These are phyloP conservation scores for Komagataea norvegica DNA, from an alignment of 1,139 yeast species.

Conservation along the genomic window DNA sequence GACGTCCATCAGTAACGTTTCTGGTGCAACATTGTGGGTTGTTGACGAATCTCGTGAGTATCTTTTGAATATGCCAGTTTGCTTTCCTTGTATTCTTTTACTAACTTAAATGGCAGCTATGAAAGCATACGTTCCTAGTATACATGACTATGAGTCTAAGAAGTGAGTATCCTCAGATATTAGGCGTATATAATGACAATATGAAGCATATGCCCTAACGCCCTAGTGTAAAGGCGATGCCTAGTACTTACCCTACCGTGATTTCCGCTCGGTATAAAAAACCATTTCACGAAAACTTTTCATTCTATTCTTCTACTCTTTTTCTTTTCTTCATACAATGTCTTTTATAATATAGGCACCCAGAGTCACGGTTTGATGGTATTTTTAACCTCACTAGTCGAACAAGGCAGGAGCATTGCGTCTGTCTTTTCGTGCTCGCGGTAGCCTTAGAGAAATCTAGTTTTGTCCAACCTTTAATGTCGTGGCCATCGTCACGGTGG, in stretches of 20 bases:
- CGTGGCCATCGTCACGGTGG: constrained; percentile 48
- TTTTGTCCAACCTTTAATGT: constrained; percentile 56
- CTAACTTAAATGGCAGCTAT: constrained; percentile 32
- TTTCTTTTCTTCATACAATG: constrained; percentile 51
- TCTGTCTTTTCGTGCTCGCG: constrained; percentile 78
- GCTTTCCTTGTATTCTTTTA: constrained; percentile 1
- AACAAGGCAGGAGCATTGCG: constrained; percentile 29
- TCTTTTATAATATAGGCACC: constrained; percentile 74
- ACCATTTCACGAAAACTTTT: constrained; percentile 8
- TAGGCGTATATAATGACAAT: background rate
- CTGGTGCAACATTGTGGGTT: constrained; percentile 55
- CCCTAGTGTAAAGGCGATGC: background rate
- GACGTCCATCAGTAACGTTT: constrained; percentile 48
- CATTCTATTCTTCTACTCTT: constrained; percentile 13
- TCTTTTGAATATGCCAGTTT: constrained; percentile 22
- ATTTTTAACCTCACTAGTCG: constrained; percentile 29
- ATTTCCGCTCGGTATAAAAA: constrained; percentile 9
- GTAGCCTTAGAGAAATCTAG: constrained; percentile 65
- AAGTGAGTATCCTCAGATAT: constrained; percentile 16
- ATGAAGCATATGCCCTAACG: background rate
- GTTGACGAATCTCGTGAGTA: constrained; percentile 40
- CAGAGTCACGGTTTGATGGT: constrained; percentile 73
- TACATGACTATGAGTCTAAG: constrained; percentile 52
- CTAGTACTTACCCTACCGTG: constrained; percentile 5
- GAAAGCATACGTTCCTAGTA: constrained; percentile 50